Evolutionary conservation across 2,329 filamentous ascomycete genomes (phyloP).

Genomic region (Alternaria viburni): DNA sequence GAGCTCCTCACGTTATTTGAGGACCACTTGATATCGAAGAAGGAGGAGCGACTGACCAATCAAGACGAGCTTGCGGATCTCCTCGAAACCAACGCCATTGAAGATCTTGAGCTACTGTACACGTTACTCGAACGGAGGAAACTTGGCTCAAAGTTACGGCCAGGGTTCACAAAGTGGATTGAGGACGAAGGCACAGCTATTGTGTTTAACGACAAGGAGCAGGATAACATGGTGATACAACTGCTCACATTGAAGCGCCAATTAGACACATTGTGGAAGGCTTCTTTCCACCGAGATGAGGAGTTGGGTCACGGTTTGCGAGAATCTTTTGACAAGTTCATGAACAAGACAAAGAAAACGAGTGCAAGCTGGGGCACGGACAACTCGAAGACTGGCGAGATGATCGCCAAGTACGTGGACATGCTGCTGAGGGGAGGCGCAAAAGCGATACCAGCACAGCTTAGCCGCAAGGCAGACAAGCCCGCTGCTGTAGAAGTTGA

Average conservation of each 20-base stretch:
- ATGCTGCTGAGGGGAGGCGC: constrained; percentile 84
- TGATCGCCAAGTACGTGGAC: constrained; percentile 98
- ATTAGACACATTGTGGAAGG: constrained; percentile 76
- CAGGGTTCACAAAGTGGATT: constrained; percentile 81
- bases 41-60: constrained; percentile 65
- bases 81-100: constrained; percentile 71
- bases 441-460: constrained; percentile 76
- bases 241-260: constrained; percentile 81
- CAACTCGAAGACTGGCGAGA: constrained; percentile 94
- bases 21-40: constrained; percentile 71
- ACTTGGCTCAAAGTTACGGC: constrained; percentile 72
- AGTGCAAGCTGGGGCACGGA: constrained; percentile 76
- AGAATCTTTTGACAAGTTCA: constrained; percentile 86
- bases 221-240: constrained; percentile 84
- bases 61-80: constrained; percentile 72
- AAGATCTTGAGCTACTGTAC: constrained; percentile 78
- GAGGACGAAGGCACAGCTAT: constrained; percentile 75
- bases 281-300: constrained; percentile 79
- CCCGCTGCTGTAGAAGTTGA: constrained; percentile 65
- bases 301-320: constrained; percentile 78
- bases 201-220: constrained; percentile 78
- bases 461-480: constrained; percentile 65
- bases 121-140: constrained; percentile 74
- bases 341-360: constrained; percentile 83
- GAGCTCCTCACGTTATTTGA: constrained; percentile 77